Evolutionary conservation across 2,329 filamentous ascomycete species (phyloP), one percentile per base, ranked within the genome.

Genomic region (Aspergillus oerlinghausenensis): DNA sequence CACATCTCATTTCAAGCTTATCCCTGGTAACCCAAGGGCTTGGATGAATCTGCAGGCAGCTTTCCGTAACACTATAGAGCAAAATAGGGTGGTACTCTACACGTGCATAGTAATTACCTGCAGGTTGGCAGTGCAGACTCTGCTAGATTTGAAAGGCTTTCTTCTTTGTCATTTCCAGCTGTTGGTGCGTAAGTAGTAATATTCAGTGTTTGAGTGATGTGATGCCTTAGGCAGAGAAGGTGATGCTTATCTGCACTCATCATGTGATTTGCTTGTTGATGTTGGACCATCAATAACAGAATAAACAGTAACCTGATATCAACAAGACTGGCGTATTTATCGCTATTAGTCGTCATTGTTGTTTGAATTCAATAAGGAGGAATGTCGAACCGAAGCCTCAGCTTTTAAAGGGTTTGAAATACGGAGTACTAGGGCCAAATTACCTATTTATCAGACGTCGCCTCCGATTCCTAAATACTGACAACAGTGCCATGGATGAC

Each of bases 401-500:
- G 32, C 11, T 38, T 38, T 17, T 5, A 21, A 45, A 45, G 42
- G 8, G 19, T 23, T 45, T 17, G 14, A 17, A 17, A 38, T 38
- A 29, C 28, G 28, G 28, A 29, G 10, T 29, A 17, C 32, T 14
- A 17, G 32, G 32, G 32, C 32, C 14, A 17, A 17, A 35, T 10
- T 21, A 43, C 19, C 40, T 9, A 9, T 21, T 21, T 11, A 19
- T 23, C 19, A 11, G 21, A 21, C 19, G 8, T 10, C 8, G n/a
- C 40, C 7, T 43, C n/a, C 10, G 40, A 43, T 4, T 4, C 11
- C 40, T 3, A 17, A 7, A 14, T n/a, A 23, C 10, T 21, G 40
- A 21, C 3, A 43, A 10, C 40, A 43, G 21, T 43, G 23, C 43
- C 23, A 70, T 69, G 67, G 62, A 65, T 2, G 43, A 59, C 5